Base-by-base conservation (phyloP, 768 basidiomycete genomes). In the Leccinum aurantiacum region DNA sequence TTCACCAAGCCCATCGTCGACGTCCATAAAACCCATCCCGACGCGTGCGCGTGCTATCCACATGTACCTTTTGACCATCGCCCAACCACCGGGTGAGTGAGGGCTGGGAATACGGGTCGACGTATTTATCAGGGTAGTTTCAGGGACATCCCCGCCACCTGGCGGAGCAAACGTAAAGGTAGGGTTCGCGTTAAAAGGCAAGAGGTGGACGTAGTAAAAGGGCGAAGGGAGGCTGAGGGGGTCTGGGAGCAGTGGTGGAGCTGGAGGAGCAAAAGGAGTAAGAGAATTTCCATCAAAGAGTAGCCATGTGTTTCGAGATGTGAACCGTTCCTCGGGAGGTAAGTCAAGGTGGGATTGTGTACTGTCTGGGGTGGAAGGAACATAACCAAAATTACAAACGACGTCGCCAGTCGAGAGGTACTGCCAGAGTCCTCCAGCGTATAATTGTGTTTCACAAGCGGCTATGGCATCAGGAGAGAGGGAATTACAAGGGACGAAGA, bases 401-500 rank as follows among this genome's bases (percentile, higher is more conserved):
- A 92, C 73, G 65, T 93, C 91, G 1, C 91, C 91, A 0, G 80
- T 80, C 1, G 87, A 90, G n/a, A 93, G 78, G 66, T 90, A 82
- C 6, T 79, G 74, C 90, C 90, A 92, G 6, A 93, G 79, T 0
- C 84, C 88, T 1, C 83, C 79, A 1, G 80, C 77, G n/a, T 83
- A 74, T 5, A 93, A 79, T 68, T 91, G 89, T 33, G 84, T 80
- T 67, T 90, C 87, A 69, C 90, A 92, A 11, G 76, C 76, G 10
- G 78, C 68, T 48, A 90, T 74, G 50, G 79, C 79, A 22, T 65
- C 66, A 0, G 65, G 61, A 41, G 82, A 78, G 46, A 90, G 77
- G 4, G 74, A 75, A 1, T 82, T 76, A 63, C 88, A 91, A 2
- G 91, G 91, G 25, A 89, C 84, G 63, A 89, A 93, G 52, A 89